phyloP scores from a whole-genome alignment of 1,284 basidiomycete species.

The Veloboletus limbatus region DNA sequence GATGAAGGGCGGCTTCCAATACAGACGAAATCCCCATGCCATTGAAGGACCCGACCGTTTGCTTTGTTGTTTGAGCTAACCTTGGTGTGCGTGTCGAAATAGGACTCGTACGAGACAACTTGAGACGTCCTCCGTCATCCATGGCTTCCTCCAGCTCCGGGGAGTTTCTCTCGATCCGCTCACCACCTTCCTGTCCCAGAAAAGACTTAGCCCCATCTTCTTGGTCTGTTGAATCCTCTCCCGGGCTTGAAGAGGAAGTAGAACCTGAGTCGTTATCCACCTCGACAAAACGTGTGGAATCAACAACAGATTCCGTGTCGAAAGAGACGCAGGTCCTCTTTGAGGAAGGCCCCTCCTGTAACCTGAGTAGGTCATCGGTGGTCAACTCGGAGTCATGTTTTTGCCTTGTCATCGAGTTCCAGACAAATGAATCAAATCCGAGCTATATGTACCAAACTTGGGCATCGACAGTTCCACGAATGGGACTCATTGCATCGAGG shows the following conservation, averaged over 20 bases:
- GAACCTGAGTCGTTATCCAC: slow-evolving; percentile 5
- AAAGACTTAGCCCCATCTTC: slow-evolving; percentile 4
- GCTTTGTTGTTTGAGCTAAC: background rate
- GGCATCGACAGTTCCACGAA: background rate
- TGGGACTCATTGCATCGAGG: no score
- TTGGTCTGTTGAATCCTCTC: slow-evolving; percentile 10
- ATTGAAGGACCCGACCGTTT: slow-evolving; percentile 46
- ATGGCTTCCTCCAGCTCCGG: background rate
- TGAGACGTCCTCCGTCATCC: slow-evolving; percentile 19
- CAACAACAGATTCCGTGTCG: no score
- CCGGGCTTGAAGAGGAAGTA: slow-evolving; percentile 3
- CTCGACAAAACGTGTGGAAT: background rate
- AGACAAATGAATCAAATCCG: background rate
- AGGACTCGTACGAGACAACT: slow-evolving; percentile 5
- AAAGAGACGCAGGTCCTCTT: slow-evolving; percentile 24
- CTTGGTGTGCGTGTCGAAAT: background rate
- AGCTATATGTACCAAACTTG: no score
- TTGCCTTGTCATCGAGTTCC: slow-evolving; percentile 16
- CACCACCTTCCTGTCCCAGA: slow-evolving; percentile 1
- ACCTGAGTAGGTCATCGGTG: slow-evolving; percentile 32
- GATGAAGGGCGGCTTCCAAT: slow-evolving; percentile 68
- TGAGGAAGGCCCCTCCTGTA: slow-evolving; percentile 25
- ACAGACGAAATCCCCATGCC: slow-evolving; percentile 74
- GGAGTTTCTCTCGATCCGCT: background rate
- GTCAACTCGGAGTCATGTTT: slow-evolving; percentile 37